These are phyloP conservation scores for Eucalyptus caleyi DNA, from an alignment of 345 rosid species.

Conservation along the genomic window DNA sequence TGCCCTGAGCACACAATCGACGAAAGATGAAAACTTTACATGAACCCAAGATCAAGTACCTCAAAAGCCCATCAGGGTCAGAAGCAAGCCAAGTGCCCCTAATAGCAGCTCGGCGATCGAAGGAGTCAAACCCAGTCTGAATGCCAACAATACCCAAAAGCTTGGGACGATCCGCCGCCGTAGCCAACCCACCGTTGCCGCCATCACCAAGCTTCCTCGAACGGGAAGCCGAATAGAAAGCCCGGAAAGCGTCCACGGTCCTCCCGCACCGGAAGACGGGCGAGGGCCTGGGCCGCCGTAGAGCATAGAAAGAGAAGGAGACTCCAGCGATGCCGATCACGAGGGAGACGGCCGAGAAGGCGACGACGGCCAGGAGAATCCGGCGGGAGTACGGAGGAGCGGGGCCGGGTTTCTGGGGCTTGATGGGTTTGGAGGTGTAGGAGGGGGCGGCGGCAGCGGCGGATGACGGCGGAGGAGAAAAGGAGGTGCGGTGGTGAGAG, in stretches of 20 bases:
- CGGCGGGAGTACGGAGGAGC: slow-evolving; percentile 1
- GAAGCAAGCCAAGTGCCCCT: slow-evolving; percentile 75
- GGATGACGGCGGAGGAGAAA: neutral
- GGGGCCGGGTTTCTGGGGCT: slow-evolving; percentile 20
- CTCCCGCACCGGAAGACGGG: slow-evolving; percentile 52
- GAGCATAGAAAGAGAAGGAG: slow-evolving; percentile 38
- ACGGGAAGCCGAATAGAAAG: slow-evolving; percentile 14
- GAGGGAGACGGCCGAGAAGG: slow-evolving; percentile 41
- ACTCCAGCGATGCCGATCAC: slow-evolving; percentile 52
- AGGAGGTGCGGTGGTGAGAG: neutral
- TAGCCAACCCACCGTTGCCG: slow-evolving; percentile 3
- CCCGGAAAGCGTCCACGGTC: slow-evolving; percentile 47
- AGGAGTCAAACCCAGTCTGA: slow-evolving; percentile 57
- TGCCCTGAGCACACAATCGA: neutral
- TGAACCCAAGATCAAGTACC: slow-evolving; percentile 12
- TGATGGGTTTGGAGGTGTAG: slow-evolving; percentile 33
- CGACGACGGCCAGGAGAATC: slow-evolving; percentile 8
- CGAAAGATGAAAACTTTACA: neutral
- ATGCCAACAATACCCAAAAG: slow-evolving; percentile 74
- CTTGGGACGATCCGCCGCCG: slow-evolving; percentile 36
- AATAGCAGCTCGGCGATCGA: slow-evolving; percentile 40
- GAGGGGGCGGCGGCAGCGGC: neutral
- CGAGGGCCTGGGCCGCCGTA: slow-evolving; percentile 6
- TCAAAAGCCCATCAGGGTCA: slow-evolving; percentile 53
- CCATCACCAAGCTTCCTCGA: slow-evolving; percentile 13